These are phyloP conservation scores for Neofusicoccum cordaticola DNA, from an alignment of 2,329 filamentous ascomycete genomes.

Conservation along the genomic window DNA sequence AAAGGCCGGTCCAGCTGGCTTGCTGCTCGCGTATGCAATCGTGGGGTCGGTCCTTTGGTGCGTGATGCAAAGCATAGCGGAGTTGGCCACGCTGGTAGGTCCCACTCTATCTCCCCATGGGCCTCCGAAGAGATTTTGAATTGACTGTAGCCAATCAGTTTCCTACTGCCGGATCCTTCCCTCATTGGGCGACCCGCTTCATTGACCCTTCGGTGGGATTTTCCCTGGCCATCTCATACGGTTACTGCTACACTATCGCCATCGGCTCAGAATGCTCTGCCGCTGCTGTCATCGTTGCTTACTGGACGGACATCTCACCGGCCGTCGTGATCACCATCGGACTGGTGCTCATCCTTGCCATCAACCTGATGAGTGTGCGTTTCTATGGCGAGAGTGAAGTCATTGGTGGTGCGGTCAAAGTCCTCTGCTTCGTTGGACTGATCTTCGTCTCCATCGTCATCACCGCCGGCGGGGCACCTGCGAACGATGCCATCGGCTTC, in stretches of 20 bases:
- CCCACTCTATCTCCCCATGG: not conserved
- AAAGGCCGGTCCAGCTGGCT: constrained; percentile 36
- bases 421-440: constrained; percentile 48
- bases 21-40: constrained; percentile 47
- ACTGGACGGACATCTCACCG: constrained; percentile 59
- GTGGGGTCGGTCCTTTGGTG: constrained; percentile 87
- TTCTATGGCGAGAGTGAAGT: constrained; percentile 45
- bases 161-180: constrained; percentile 88
- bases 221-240: constrained; percentile 94
- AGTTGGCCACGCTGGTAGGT: constrained; percentile 74
- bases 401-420: constrained; percentile 42
- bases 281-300: constrained; percentile 78
- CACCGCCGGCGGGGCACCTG: constrained; percentile 47
- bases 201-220: constrained; percentile 93
- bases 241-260: constrained; percentile 80
- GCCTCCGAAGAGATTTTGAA: not conserved
- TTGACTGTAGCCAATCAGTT: constrained; percentile 34
- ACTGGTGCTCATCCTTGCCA: not conserved
- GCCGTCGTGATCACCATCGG: constrained; percentile 19
- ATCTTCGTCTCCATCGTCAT: constrained; percentile 32
- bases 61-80: constrained; percentile 86
- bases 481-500: constrained; percentile 60
- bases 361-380: constrained; percentile 2
- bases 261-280: constrained; percentile 84
- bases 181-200: constrained; percentile 90